Percentiles rank a stretch among this genome's conserved stretches.
phyloP scores from a whole-genome alignment of 495 filamentous ascomycete species.

The Lasiosphaeria miniovina region DNA sequence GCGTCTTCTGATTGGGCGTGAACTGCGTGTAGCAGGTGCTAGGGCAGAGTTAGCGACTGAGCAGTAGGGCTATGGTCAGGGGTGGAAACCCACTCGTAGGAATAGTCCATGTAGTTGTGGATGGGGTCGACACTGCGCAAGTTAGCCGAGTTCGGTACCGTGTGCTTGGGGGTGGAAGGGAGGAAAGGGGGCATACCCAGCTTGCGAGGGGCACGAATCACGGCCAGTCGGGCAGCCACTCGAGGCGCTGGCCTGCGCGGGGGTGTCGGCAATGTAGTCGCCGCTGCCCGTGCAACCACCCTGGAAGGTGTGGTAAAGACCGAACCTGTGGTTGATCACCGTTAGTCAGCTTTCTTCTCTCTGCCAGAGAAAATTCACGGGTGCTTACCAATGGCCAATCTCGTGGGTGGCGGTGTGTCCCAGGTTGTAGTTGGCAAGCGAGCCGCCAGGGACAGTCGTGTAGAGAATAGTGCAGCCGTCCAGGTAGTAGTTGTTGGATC shows the following conservation, averaged over 20 bases:
- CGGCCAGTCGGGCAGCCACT: constrained; percentile 56
- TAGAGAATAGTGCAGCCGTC: constrained; percentile 62
- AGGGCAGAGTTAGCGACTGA: neutral
- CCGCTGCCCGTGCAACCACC: constrained; percentile 54
- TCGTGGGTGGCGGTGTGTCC: constrained; percentile 63
- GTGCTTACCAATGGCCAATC: constrained; percentile 56
- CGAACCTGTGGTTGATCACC: constrained; percentile 34
- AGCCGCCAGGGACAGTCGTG: constrained; percentile 53
- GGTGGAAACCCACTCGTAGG: constrained; percentile 44
- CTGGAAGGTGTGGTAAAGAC: constrained; percentile 65
- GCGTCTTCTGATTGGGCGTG: constrained; percentile 41
- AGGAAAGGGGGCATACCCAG: constrained; percentile 21
- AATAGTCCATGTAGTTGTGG: constrained; percentile 66
- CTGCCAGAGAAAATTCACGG: too few relatives aligned
- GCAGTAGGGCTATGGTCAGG: neutral
- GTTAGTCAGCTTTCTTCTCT: too few relatives aligned
- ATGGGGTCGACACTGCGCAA: constrained; percentile 47
- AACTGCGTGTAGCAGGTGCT: constrained; percentile 47
- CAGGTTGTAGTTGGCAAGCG: constrained; percentile 49
- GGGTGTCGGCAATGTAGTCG: constrained; percentile 59
- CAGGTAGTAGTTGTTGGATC: constrained; percentile 39
- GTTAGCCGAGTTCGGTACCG: too few relatives aligned
- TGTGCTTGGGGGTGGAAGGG: too few relatives aligned
- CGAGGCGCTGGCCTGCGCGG: constrained; percentile 49
- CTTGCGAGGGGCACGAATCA: constrained; percentile 49